Conservation (phyloP, 2,329 filamentous ascomycete species). For the Exophiala sp. region DNA sequence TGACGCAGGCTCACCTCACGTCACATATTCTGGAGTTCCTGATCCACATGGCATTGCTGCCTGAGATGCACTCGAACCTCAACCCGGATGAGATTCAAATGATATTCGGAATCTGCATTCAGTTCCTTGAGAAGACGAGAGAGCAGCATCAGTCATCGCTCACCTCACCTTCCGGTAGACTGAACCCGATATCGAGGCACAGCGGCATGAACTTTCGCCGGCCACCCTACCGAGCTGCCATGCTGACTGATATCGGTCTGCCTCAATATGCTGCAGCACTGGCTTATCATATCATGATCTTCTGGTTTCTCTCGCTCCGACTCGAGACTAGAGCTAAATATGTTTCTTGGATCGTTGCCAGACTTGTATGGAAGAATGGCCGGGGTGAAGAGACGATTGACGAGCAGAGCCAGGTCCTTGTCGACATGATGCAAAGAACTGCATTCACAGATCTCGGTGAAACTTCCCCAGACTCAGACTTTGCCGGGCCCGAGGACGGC, state of each 20-base stretch:
- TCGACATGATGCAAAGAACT: slow-evolving; percentile 91
- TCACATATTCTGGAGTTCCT: slow-evolving; percentile 96
- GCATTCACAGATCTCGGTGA: slow-evolving; percentile 83
- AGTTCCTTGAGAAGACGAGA: slow-evolving; percentile 84
- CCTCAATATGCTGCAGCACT: slow-evolving; percentile 92
- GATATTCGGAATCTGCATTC: slow-evolving; percentile 91
- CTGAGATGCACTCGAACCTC: slow-evolving; percentile 82
- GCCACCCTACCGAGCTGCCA: slow-evolving; percentile 32
- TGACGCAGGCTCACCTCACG: slow-evolving; percentile 86
- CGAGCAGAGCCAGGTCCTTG: slow-evolving; percentile 87
- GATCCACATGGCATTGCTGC: slow-evolving; percentile 79
- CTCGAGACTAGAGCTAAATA: slow-evolving; percentile 77
- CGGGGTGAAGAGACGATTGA: slow-evolving; percentile 73
- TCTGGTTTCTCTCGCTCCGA: slow-evolving; percentile 92
- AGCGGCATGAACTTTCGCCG: slow-evolving; percentile 24
- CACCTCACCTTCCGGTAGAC: slow-evolving; percentile 27
- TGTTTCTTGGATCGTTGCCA: slow-evolving; percentile 85
- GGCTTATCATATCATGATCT: slow-evolving; percentile 91
- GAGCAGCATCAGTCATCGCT: slow-evolving; percentile 46
- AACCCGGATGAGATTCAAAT: slow-evolving; percentile 88
- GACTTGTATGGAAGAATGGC: slow-evolving; percentile 72
- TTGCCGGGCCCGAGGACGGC: slow-evolving; percentile 40
- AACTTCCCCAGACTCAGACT: slow-evolving; percentile 36
- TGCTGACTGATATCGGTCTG: slow-evolving; percentile 64
- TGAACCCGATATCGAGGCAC: slow-evolving; percentile 21